phyloP scores from a whole-genome alignment of 768 basidiomycete species.

The Phaffia australis region DNA sequence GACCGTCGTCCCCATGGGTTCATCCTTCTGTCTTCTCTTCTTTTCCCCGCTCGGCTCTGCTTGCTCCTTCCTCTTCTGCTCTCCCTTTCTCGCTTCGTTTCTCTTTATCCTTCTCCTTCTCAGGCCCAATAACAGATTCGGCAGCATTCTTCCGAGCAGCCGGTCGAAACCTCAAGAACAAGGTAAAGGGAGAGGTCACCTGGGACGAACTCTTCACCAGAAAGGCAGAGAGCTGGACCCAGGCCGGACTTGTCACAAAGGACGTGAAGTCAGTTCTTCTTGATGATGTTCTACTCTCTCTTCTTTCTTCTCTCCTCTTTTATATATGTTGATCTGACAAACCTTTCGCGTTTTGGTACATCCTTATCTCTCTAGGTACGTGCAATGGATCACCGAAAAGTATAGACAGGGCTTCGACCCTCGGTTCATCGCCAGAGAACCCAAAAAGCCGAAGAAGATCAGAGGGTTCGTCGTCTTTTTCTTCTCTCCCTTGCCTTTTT shows the following conservation, averaged over 20 bases:
- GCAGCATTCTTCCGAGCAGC: constrained; percentile 61
- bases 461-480: constrained; percentile 52
- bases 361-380: constrained; percentile 47
- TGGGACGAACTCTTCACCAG: constrained; percentile 67
- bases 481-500: neutral
- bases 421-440: constrained; percentile 53
- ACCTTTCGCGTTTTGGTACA: neutral
- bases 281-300: neutral
- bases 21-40: neutral
- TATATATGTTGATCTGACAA: neutral
- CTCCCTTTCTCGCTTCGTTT: neutral
- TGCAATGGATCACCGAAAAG: constrained; percentile 76
- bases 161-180: constrained; percentile 56
- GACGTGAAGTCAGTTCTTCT: constrained; percentile 55
- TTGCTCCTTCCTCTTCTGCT: neutral
- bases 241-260: constrained; percentile 53
- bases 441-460: constrained; percentile 61
- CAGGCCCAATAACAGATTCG: constrained; percentile 31
- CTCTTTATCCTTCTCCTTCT: no score
- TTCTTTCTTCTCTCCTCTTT: neutral
- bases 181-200: constrained; percentile 45
- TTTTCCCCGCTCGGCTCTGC: neutral
- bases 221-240: constrained; percentile 50
- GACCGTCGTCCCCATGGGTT: no score
- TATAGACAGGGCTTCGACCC: constrained; percentile 52